Conservation (phyloP, 805 yeast genomes). For the Teunomyces atbi region DNA sequence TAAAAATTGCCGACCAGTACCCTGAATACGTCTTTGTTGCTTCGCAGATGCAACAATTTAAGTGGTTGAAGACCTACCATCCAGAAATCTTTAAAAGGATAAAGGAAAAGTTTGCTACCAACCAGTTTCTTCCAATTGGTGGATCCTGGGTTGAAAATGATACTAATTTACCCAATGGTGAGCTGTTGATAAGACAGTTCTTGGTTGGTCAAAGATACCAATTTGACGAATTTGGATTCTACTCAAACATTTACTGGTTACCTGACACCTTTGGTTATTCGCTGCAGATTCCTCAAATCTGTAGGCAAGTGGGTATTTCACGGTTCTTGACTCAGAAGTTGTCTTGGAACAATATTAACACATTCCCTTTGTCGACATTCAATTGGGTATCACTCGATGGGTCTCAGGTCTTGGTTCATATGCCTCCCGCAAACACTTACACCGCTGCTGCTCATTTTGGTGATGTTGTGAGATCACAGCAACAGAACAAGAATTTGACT, state of each 20-base stretch:
- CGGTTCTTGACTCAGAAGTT: slow-evolving; percentile 89
- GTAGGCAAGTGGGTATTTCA: slow-evolving; percentile 81
- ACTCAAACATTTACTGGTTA: slow-evolving; percentile 83
- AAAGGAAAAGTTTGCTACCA: slow-evolving; percentile 62
- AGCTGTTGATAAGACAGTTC: slow-evolving; percentile 84
- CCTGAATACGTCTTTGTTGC: slow-evolving; percentile 95
- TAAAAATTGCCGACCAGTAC: slow-evolving; percentile 76
- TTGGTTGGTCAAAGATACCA: slow-evolving; percentile 87
- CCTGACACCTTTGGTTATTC: slow-evolving; percentile 98
- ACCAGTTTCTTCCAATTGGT: slow-evolving; percentile 86
- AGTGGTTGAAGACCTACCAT: slow-evolving; percentile 86
- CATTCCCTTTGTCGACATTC: slow-evolving; percentile 85
- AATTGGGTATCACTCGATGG: slow-evolving; percentile 97
- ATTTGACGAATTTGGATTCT: slow-evolving; percentile 71
- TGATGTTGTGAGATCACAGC: slow-evolving; percentile 77
- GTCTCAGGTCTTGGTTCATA: slow-evolving; percentile 88
- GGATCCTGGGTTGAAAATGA: slow-evolving; percentile 99
- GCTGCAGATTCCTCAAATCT: slow-evolving; percentile 91
- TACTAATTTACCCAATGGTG: slow-evolving; percentile 94
- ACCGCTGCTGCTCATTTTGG: slow-evolving; percentile 93
- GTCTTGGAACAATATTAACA: slow-evolving; percentile 94
- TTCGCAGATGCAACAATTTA: slow-evolving; percentile 93
- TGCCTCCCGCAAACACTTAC: slow-evolving; percentile 97
- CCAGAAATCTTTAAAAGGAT: slow-evolving; percentile 71
- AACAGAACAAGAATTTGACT: slow-evolving; percentile 80